Evolutionary conservation across 2,329 filamentous ascomycete genomes (phyloP), one percentile per base, ranked within the genome.

Genomic region (Dactylellina parvicollis): DNA sequence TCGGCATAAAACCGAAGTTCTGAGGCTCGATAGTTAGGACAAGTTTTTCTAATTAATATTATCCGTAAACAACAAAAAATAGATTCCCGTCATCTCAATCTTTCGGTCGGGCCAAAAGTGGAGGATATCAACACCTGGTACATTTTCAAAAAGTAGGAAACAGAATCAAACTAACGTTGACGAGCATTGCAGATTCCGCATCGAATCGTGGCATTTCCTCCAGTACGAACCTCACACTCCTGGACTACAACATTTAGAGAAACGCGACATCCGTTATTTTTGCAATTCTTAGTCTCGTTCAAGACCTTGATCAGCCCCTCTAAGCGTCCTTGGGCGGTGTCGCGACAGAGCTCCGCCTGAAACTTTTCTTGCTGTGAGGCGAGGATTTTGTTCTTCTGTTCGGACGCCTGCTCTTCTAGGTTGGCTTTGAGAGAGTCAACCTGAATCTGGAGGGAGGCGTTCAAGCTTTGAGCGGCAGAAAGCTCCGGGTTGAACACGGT

Each of bases 151-250:
- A 40, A 40, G 36, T 12, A 16, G n/a, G 36, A 40, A 12, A 40
- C 4, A 20, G 28, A 2, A 18, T 34, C 1, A 18, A 12, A 16
- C 36, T 26, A 66, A 26, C 62, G 56, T 28, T 71, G 66, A 4
- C 56, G 66, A 26, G 66, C 49, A 26, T 62, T 71, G 30, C 66
- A 71, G 44, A 26, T n/a, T 8, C 56, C 42, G 20, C 66, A 71
- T 4, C 66, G 24, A 26, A 71, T 62, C 3, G 24, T 71, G 16
- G 50, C 32, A 50, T 62, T 62, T 0, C 66, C 57, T 9, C n/a
- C 22, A 1, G 40, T 46, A 2, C 66, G 30, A 36, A 72, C 52
- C 22, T 72, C 66, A n/a, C 36, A 36, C n/a, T 72, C 57, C 4
- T 52, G 32, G 4, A 72, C 57, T 1, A 34, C 8, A 16, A 71